phyloP scores from a whole-genome alignment of 2,329 filamentous ascomycete genomes.

The Alternaria arborescens region DNA sequence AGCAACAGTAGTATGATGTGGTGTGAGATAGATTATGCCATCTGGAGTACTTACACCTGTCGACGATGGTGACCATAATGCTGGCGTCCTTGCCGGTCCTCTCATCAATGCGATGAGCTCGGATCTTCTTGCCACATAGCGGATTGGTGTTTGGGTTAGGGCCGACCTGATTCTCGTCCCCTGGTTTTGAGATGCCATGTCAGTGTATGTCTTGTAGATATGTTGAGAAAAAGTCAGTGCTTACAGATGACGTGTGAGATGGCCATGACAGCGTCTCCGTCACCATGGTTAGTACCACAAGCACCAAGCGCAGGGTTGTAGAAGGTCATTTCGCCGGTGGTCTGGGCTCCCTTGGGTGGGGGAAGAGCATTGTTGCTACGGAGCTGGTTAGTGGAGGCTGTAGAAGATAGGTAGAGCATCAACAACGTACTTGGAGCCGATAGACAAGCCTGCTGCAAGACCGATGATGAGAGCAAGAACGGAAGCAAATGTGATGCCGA shows the following conservation, averaged over 20 bases:
- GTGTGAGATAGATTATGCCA: neutral
- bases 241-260: constrained; percentile 69
- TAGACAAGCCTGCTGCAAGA: constrained; percentile 52
- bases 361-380: constrained; percentile 56
- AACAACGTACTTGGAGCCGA: constrained; percentile 27
- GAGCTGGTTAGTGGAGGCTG: constrained; percentile 16
- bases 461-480: constrained; percentile 54
- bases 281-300: constrained; percentile 68
- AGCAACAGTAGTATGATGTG: constrained; percentile 16
- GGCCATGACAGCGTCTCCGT: constrained; percentile 69
- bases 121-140: constrained; percentile 72
- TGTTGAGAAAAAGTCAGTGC: neutral
- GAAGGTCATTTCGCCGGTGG: constrained; percentile 73
- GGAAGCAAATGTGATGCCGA: constrained; percentile 43
- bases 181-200: constrained; percentile 1
- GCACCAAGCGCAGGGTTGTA: constrained; percentile 73
- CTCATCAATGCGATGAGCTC: constrained; percentile 62
- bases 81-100: constrained; percentile 56
- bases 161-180: constrained; percentile 64
- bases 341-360: constrained; percentile 60
- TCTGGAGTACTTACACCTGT: constrained; percentile 62
- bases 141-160: constrained; percentile 69
- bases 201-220: neutral
- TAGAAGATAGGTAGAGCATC: neutral
- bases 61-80: constrained; percentile 71